These are phyloP conservation scores for Ophioceras dolichostomum DNA, from an alignment of 2,329 filamentous ascomycete species.

Conservation along the genomic window DNA sequence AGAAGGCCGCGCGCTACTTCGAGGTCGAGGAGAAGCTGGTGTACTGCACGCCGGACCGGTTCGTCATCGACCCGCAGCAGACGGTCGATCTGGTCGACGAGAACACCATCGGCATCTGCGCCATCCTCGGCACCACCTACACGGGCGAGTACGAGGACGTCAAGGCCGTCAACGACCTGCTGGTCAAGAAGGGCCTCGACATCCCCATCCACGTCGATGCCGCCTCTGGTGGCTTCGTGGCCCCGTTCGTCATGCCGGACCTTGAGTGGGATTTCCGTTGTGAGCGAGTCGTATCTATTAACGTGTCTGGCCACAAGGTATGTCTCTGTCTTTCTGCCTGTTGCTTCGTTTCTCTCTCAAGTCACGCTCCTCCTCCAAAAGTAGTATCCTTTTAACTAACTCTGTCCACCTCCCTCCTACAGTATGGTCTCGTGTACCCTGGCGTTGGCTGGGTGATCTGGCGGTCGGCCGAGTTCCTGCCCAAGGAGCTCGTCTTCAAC, in stretches of 20 bases:
- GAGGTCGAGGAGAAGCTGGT: constrained; percentile 84
- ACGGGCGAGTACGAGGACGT: constrained; percentile 94
- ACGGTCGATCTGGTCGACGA: constrained; percentile 50
- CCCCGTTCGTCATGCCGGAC: constrained; percentile 75
- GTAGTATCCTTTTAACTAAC: too few species aligned
- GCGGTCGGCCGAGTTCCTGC: constrained; percentile 71
- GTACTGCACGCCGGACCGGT: constrained; percentile 46
- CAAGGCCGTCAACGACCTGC: constrained; percentile 80
- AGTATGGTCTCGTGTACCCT: constrained; percentile 62
- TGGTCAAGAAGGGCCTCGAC: constrained; percentile 63
- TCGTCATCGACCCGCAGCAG: constrained; percentile 50
- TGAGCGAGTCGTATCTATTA: constrained; percentile 83
- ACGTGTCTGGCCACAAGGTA: constrained; percentile 81
- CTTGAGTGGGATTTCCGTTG: constrained; percentile 88
- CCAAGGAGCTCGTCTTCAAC: constrained; percentile 92
- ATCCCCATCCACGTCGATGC: constrained; percentile 90
- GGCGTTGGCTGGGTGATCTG: constrained; percentile 92
- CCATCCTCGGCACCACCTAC: constrained; percentile 86
- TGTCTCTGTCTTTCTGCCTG: too few species aligned
- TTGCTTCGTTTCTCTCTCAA: too few species aligned
- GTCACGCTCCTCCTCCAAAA: not conserved
- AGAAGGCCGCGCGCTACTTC: constrained; percentile 82
- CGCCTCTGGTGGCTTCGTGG: constrained; percentile 84
- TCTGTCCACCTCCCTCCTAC: not conserved
- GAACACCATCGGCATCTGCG: constrained; percentile 81